Conservation (phyloP, 345 rosid species). For the Bretschneidera sinensis region DNA sequence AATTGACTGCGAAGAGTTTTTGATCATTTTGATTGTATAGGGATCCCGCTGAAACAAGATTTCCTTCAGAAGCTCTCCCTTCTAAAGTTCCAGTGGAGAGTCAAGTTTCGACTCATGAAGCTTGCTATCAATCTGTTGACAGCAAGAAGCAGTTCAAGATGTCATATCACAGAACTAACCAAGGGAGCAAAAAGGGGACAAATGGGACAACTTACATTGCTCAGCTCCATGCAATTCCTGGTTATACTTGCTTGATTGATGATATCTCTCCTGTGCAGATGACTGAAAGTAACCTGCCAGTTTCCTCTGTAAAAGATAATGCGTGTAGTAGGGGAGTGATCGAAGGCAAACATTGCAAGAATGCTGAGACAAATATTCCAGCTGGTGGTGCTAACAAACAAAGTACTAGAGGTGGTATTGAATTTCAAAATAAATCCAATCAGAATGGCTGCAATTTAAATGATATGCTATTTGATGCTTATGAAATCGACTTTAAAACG, state of each 20-base stretch:
- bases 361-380: constrained; percentile 22
- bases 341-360: constrained; percentile 25
- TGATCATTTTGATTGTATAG: no score
- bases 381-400: constrained; percentile 16
- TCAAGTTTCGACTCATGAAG: constrained; percentile 31
- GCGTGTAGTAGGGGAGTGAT: constrained; percentile 16
- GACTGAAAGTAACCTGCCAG: constrained; percentile 9
- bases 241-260: constrained; percentile 21
- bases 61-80: no score
- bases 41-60: no score
- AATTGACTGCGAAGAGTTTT: no score
- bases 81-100: constrained; percentile 19
- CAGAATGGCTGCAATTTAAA: constrained; percentile 26
- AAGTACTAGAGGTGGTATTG: constrained; percentile 18
- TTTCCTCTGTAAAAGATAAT: constrained; percentile 25
- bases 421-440: constrained; percentile 23
- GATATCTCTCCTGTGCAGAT: constrained; percentile 13
- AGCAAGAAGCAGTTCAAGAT: constrained; percentile 51
- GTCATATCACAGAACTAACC: constrained; percentile 35
- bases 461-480: constrained; percentile 22
- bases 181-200: constrained; percentile 35
- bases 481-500: constrained; percentile 29
- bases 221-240: constrained; percentile 47
- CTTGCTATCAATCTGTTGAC: no score
- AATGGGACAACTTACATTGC: constrained; percentile 39